These are phyloP conservation scores for Dispira parvispora DNA, from an alignment of 192 early-diverging fungal species.

Conservation along the genomic window DNA sequence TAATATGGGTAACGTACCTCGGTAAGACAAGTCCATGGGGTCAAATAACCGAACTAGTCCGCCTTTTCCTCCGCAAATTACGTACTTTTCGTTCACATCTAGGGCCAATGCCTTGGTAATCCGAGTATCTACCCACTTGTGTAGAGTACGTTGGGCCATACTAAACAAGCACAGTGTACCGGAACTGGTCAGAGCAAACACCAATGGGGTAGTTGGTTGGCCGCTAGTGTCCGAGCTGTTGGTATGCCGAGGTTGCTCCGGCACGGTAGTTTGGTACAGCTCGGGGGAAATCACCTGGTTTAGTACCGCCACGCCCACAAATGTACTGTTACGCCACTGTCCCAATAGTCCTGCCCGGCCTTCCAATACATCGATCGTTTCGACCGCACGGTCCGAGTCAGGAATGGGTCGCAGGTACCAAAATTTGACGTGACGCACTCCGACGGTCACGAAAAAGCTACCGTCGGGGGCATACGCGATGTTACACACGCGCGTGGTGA, in stretches of 20 bases:
- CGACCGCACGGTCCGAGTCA: neutral
- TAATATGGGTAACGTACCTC: neutral
- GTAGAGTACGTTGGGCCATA: neutral
- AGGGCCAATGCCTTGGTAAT: neutral
- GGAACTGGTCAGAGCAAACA: neutral
- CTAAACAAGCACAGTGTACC: neutral
- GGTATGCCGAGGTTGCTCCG: neutral
- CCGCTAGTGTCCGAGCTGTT: neutral
- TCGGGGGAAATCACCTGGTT: neutral
- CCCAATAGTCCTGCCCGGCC: slow-evolving; percentile 48
- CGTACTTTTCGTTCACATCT: neutral
- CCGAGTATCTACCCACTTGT: slow-evolving; percentile 4
- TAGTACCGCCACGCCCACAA: slow-evolving; percentile 40
- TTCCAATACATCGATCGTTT: slow-evolving; percentile 33
- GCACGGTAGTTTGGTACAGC: neutral
- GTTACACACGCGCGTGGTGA: slow-evolving; percentile 43
- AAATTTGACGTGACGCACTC: slow-evolving; percentile 60
- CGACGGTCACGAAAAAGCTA: slow-evolving; percentile 58
- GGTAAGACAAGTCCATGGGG: neutral
- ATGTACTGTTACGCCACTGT: slow-evolving; percentile 45
- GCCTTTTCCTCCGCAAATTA: neutral
- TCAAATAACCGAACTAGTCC: neutral
- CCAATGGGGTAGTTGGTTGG: neutral
- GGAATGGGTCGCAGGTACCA: slow-evolving; percentile 36
- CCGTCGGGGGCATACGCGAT: slow-evolving; percentile 45